These are phyloP conservation scores for Arthrobotrys pseudoclavata DNA, from an alignment of 2,329 filamentous ascomycete genomes.

Conservation along the genomic window DNA sequence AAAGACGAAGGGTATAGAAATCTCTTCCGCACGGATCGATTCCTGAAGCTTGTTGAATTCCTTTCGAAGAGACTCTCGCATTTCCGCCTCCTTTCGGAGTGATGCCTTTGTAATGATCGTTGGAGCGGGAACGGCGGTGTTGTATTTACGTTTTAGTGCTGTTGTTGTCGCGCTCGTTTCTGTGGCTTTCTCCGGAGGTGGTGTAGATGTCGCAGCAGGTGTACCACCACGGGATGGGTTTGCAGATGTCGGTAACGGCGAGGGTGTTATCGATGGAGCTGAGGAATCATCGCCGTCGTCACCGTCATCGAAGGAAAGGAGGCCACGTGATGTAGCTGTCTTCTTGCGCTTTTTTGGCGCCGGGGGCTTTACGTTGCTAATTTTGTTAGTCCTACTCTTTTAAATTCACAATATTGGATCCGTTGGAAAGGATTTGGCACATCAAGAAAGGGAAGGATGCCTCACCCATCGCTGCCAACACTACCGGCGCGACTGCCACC, in stretches of 20 bases:
- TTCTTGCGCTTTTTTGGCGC: conserved; percentile 60
- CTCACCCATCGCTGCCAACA: conserved; percentile 73
- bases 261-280: conserved; percentile 49
- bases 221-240: conserved; percentile 50
- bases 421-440: not conserved
- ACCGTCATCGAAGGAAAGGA: conserved; percentile 57
- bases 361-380: conserved; percentile 59
- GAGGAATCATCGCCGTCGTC: conserved; percentile 49
- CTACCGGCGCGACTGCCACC: conserved; percentile 69
- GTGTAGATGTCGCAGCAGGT: conserved; percentile 29
- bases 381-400: conserved; percentile 59
- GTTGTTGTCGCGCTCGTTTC: conserved; percentile 50
- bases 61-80: conserved; percentile 79
- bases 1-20: conserved; percentile 94
- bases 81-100: conserved; percentile 81
- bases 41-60: conserved; percentile 88
- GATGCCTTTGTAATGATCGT: conserved; percentile 82
- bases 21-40: conserved; percentile 87
- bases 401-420: conserved; percentile 40
- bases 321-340: conserved; percentile 50
- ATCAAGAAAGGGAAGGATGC: conserved; percentile 46
- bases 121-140: conserved; percentile 75
- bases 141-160: conserved; percentile 47
- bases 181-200: conserved; percentile 39
- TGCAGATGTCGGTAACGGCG: conserved; percentile 47